Base-by-base conservation (phyloP, 345 rosid genomes). In the Alliaria petiolata region DNA sequence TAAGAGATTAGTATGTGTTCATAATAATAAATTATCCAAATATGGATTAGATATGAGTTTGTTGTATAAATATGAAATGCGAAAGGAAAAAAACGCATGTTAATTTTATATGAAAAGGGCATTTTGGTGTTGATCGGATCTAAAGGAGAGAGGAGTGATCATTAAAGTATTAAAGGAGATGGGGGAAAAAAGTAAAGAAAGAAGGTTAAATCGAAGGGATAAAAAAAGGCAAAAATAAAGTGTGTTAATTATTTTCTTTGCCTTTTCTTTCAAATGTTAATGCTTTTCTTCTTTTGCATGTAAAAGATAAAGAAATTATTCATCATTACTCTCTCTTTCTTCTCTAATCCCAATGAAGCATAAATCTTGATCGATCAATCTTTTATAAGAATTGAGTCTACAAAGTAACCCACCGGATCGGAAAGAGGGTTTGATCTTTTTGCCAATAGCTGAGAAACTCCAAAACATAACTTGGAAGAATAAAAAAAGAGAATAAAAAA, bases 271-370 rank as follows among this genome's bases (percentile, higher is more conserved):
- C 59, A 76, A 76, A 76, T 62, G 51, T 61, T 34, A 61, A 53
- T 69, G 75, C 71, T 69, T 67, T 76, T 63, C 71, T 70, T 38
- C 71, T 76, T 76, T 76, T 70, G 79, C 76, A 76, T 76, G 76
- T 60, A 70, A 76, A 75, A 67, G 69, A 68, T 60, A 75, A 74
- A 69, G 76, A 69, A 63, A 31, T 49, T 69, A 70, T 47, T 2
- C 49, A 76, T 76, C 62, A 76, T 76, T 49, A 70, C 71, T 56
- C 61, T 49, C 71, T 70, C 71, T 76, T 76, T 69, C 51, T 62
- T 76, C 75, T 55, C 75, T 76, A 69, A 76, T 76, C 79, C 79
- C 79, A 34, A 76, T 69, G 79, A 76, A 76, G 54, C 70, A 76
- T 76, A 69, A 76, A 62, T 76, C 58, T 69, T 25, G 79, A 76